Evolutionary conservation across 1,139 yeast genomes (phyloP), one percentile per base, ranked within the genome.

Genomic region (Yamadazyma buinensis): DNA sequence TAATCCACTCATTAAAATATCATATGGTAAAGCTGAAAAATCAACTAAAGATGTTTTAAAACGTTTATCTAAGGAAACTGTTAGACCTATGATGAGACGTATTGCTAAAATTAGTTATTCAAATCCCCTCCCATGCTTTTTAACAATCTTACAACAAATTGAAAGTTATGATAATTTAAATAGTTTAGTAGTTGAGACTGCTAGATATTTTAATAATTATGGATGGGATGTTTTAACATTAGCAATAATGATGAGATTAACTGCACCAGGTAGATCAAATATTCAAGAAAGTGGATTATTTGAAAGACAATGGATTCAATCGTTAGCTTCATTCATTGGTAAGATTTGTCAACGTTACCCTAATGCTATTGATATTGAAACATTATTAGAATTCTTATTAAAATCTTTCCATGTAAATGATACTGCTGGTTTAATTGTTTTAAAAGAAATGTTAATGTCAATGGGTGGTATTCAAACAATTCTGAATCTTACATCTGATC

Each of bases 111-210:
- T 85, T n/a, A 75, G 90, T 20, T 81, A 77, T 41, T 66, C 85
- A 1, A 88, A 88, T 51, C 98, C 98, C 1, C 55, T 92, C 20
- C 86, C 95, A 2, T 77, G 94, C 22, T 75, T 84, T 24, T 58
- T 71, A 26, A 74, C 84, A 1, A 69, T 81, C 26, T 64, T 83
- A 19, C 77, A 75, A 37, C 90, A 82, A 49, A 80, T 92, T 41
- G 98, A 94, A 55, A 87, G 95, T 62, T 94, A 92, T 52, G 96
- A 85, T 52, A 92, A 88, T 52, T 74, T 88, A 44, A 86, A 81
- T 35, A 80, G 77, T 29, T 66, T 88, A 37, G 80, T 92, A 10
- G 90, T 87, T 9, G 84, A 83, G 36, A 79, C 95, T 2, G 90
- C 96, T 0, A 67, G 81, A 30, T 84, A 80, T 49, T 86, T 88